Evolutionary conservation across 805 yeast species (phyloP).

Genomic region (Candida cerambycidarum): DNA sequence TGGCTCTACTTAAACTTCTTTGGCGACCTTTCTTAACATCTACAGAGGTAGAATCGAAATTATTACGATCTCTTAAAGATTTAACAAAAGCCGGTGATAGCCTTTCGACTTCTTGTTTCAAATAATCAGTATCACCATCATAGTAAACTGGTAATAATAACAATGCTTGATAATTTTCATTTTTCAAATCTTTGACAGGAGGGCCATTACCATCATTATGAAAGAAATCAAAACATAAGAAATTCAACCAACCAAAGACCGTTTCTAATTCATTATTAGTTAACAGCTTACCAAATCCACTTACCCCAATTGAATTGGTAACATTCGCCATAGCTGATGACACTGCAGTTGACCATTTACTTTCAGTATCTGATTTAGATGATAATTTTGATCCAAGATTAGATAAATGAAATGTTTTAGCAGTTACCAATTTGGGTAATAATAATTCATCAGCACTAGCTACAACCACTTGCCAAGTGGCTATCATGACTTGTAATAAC

Average conservation of each 20-base stretch:
- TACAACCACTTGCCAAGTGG: constrained; percentile 78
- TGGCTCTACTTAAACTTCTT: constrained; percentile 33
- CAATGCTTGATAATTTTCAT: constrained; percentile 62
- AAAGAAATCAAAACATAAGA: constrained; percentile 70
- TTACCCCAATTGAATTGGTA: constrained; percentile 38
- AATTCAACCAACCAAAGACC: constrained; percentile 67
- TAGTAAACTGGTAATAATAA: constrained; percentile 65
- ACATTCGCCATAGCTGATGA: constrained; percentile 52
- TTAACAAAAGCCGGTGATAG: constrained; percentile 55
- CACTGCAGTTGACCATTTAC: constrained; percentile 46
- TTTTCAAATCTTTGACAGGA: constrained; percentile 59
- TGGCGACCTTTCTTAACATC: not conserved
- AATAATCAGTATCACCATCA: constrained; percentile 46
- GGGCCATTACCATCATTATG: constrained; percentile 84
- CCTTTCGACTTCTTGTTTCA: constrained; percentile 59
- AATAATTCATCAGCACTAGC: constrained; percentile 67
- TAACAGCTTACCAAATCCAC: constrained; percentile 56
- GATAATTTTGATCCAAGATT: constrained; percentile 21
- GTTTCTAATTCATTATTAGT: constrained; percentile 63
- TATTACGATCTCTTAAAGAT: constrained; percentile 48
- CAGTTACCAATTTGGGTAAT: constrained; percentile 66
- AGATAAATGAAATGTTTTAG: constrained; percentile 31
- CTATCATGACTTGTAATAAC: constrained; percentile 64
- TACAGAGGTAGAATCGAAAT: constrained; percentile 28
- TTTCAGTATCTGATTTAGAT: constrained; percentile 5